Conservation (phyloP, 352 stramenopile genomes). For the Pythium periplocum region DNA sequence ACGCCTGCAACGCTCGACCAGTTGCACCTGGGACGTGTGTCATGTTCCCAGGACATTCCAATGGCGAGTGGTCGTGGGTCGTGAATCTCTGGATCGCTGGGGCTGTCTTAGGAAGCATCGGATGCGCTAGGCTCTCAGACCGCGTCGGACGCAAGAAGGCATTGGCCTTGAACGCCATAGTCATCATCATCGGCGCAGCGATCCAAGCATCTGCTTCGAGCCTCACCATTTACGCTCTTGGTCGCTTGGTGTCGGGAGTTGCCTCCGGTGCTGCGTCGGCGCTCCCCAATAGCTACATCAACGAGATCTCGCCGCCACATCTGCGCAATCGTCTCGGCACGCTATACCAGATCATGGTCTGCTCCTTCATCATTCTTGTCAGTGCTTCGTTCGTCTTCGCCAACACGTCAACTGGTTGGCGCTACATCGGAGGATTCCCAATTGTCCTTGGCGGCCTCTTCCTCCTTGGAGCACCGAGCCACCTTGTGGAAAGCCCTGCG, state of each 20-base stretch:
- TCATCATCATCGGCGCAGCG: slow-evolving; percentile 34
- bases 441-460: slow-evolving; percentile 45
- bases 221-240: slow-evolving; percentile 31
- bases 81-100: slow-evolving; percentile 53
- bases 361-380: slow-evolving; percentile 36
- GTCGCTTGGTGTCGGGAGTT: slow-evolving; percentile 40
- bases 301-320: slow-evolving; percentile 23
- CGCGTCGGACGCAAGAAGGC: slow-evolving; percentile 37
- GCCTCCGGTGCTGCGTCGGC: slow-evolving; percentile 34
- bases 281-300: slow-evolving; percentile 20
- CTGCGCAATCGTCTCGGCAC: slow-evolving; percentile 26
- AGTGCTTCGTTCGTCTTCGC: slow-evolving; percentile 46
- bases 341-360: slow-evolving; percentile 40
- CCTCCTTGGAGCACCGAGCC: slow-evolving; percentile 17
- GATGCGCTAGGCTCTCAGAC: slow-evolving; percentile 28
- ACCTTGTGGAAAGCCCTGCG: slow-evolving; percentile 22
- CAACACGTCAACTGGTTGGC: slow-evolving; percentile 39
- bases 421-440: slow-evolving; percentile 45
- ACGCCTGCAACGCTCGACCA: slow-evolving; percentile 32
- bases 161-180: slow-evolving; percentile 19
- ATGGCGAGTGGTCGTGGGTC: slow-evolving; percentile 44
- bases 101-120: slow-evolving; percentile 39
- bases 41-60: slow-evolving; percentile 56
- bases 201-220: slow-evolving; percentile 28
- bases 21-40: slow-evolving; percentile 36